These are phyloP conservation scores for Dicorynia guianensis DNA, from an alignment of 306 rosid species.

Conservation along the genomic window DNA sequence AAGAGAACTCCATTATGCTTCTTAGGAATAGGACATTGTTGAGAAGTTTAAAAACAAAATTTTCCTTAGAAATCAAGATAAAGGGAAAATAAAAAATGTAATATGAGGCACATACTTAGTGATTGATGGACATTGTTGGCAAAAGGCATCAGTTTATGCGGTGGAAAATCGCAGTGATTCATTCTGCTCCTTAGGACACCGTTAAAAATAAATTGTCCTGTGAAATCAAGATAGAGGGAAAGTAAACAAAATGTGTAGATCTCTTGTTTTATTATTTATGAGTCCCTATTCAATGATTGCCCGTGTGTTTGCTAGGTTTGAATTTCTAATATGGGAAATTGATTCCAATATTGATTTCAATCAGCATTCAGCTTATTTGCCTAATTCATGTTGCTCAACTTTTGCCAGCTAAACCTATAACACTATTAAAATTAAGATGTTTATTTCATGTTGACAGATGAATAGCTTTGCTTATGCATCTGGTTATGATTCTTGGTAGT, in stretches of 20 bases:
- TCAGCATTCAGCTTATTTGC: neutral
- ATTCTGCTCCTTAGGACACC: neutral
- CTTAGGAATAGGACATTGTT: too few relatives aligned
- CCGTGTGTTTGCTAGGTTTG: neutral
- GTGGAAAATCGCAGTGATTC: neutral
- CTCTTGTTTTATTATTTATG: neutral
- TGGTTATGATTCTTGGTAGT: neutral
- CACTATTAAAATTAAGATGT: neutral
- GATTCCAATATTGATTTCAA: neutral
- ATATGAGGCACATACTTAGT: too few relatives aligned
- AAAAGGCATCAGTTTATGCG: neutral
- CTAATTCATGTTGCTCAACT: neutral
- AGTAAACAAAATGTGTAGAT: neutral
- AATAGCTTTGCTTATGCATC: neutral
- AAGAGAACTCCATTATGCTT: too few relatives aligned
- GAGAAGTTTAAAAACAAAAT: too few relatives aligned
- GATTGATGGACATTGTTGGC: too few relatives aligned
- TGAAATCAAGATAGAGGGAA: neutral
- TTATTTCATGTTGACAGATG: neutral
- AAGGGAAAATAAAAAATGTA: too few relatives aligned
- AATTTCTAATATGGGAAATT: neutral
- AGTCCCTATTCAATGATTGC: neutral
- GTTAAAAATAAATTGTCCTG: neutral
- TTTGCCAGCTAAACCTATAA: neutral
- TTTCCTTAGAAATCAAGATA: too few relatives aligned